Conservation (phyloP, 73 alveolate genomes). For the Stentor coeruleus region DNA sequence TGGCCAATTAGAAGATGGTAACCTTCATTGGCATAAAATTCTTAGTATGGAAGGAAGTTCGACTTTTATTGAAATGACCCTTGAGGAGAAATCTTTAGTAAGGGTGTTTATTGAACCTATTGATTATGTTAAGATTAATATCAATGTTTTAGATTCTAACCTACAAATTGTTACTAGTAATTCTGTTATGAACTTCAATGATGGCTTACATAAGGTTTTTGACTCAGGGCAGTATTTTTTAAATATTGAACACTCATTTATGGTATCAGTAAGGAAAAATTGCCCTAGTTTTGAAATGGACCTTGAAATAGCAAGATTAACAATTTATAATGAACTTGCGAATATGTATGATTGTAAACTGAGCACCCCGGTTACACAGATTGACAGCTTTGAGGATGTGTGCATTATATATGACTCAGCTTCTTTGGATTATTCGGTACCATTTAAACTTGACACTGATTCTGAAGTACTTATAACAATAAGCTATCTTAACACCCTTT, state of each 20-base stretch:
- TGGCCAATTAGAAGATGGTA: background rate
- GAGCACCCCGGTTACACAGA: background rate
- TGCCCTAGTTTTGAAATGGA: slow-evolving; percentile 6
- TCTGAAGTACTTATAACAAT: background rate
- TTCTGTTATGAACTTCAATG: background rate
- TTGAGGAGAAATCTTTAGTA: background rate
- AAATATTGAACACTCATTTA: background rate
- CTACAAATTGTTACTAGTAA: background rate
- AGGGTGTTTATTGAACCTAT: slow-evolving; percentile 7
- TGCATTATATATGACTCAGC: slow-evolving; percentile 1
- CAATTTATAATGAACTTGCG: background rate
- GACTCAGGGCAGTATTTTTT: background rate
- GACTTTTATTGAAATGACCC: background rate
- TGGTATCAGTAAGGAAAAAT: background rate
- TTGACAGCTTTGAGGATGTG: background rate
- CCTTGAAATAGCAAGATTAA: background rate
- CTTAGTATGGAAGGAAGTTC: background rate
- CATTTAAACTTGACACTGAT: background rate
- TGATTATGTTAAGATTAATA: background rate
- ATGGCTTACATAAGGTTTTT: background rate
- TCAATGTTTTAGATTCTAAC: background rate
- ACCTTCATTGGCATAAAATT: background rate
- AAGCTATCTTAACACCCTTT: background rate
- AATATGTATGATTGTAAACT: background rate
- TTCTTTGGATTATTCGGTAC: background rate